phyloP scores from a whole-genome alignment of 176 grass and related monocot genomes.

The Lolium rigidum region DNA sequence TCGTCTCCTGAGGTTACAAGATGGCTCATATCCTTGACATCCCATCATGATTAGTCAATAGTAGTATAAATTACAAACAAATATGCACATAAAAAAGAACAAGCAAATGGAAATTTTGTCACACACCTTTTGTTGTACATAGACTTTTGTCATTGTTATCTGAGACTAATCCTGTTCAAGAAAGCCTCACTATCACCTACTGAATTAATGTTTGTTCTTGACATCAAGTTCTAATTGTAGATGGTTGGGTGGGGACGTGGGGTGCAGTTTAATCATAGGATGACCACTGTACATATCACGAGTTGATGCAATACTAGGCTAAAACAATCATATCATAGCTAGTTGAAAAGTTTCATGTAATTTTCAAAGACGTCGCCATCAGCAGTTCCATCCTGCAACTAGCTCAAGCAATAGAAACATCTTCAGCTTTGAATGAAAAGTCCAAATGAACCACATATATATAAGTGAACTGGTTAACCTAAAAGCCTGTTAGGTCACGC shows the following conservation, averaged over 20 bases:
- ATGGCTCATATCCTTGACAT: background rate
- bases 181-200: background rate
- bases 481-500: background rate
- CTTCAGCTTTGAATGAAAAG: background rate
- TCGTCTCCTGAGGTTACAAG: background rate
- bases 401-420: background rate
- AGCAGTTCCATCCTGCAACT: background rate
- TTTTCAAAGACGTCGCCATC: background rate
- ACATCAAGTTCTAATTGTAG: conserved; percentile 5
- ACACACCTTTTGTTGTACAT: background rate
- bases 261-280: background rate
- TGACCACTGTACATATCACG: conserved; percentile 3
- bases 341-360: conserved; percentile 6
- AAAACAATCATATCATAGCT: background rate
- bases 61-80: background rate
- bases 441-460: background rate
- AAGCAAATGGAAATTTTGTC: background rate
- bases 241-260: background rate
- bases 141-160: background rate
- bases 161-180: background rate
- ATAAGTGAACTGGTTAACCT: conserved; percentile 8
- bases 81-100: background rate
- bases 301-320: background rate
- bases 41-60: background rate
- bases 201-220: background rate